Evolutionary conservation across 2,329 filamentous ascomycete species (phyloP).

Genomic region (Chrysosporium queenslandicum): DNA sequence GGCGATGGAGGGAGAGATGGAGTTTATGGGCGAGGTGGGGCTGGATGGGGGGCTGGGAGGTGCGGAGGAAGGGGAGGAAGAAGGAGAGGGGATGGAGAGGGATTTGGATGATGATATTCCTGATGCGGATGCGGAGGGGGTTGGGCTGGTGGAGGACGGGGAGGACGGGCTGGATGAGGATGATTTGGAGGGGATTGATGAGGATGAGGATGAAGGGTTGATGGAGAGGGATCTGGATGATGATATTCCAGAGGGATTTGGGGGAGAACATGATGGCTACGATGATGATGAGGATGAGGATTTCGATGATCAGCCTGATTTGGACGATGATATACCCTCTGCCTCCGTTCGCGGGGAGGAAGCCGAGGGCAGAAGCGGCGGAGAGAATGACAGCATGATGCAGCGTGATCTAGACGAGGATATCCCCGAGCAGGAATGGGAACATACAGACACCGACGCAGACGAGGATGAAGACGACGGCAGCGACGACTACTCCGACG

Average conservation of each 20-base stretch:
- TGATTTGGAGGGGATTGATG: conserved; percentile 33
- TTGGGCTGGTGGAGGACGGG: conserved; percentile 19
- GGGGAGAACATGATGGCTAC: conserved; percentile 27
- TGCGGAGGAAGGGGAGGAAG: conserved; percentile 24
- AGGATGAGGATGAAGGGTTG: conserved; percentile 27
- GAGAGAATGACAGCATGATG: conserved; percentile 24
- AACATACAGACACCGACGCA: conserved; percentile 67
- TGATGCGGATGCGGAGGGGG: conserved; percentile 23
- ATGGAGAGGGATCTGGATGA: conserved; percentile 43
- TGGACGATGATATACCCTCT: conserved; percentile 29
- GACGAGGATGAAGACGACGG: conserved; percentile 22
- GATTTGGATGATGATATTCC: conserved; percentile 41
- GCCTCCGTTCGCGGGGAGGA: conserved; percentile 29
- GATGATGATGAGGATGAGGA: conserved; percentile 46
- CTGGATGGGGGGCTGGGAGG: conserved; percentile 30
- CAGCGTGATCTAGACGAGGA: conserved; percentile 15
- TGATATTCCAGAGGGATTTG: conserved; percentile 38
- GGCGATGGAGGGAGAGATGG: conserved; percentile 55
- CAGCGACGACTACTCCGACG: neutral
- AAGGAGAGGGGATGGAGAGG: conserved; percentile 26
- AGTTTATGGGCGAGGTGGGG: conserved; percentile 65
- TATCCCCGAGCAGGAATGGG: conserved; percentile 47
- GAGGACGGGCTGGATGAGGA: conserved; percentile 36
- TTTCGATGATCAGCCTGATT: conserved; percentile 37
- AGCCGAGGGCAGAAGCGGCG: too few species aligned